These are phyloP conservation scores for Globisporangium radiosum DNA, from an alignment of 352 stramenopile genomes.

Conservation along the genomic window DNA sequence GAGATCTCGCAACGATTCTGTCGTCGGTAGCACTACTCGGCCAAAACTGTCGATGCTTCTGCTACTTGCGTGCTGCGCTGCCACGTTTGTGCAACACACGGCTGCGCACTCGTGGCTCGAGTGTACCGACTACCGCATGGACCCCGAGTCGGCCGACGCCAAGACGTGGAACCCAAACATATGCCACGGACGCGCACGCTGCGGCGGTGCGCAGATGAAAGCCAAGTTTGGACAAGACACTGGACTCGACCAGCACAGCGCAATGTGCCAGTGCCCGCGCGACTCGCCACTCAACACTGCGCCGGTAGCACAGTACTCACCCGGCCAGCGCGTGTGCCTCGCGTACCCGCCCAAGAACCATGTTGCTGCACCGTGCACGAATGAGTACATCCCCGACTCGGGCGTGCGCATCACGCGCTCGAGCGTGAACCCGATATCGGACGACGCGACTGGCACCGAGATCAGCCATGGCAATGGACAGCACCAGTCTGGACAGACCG, in stretches of 20 bases:
- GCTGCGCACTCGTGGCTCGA: slow-evolving; percentile 23
- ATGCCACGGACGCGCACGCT: slow-evolving; percentile 21
- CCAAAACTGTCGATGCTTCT: too few species aligned
- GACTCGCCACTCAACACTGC: slow-evolving; percentile 5
- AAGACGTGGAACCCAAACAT: slow-evolving; percentile 18
- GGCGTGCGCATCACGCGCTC: slow-evolving; percentile 22
- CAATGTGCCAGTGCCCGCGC: slow-evolving; percentile 19
- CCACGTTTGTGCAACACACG: too few species aligned
- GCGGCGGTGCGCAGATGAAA: slow-evolving; percentile 15
- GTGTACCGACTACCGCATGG: slow-evolving; percentile 29
- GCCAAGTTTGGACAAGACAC: slow-evolving; percentile 23
- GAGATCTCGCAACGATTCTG: too few species aligned
- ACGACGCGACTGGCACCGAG: slow-evolving; percentile 10
- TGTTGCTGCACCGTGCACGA: slow-evolving; percentile 24
- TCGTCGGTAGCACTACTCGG: too few species aligned
- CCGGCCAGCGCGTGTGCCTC: slow-evolving; percentile 28
- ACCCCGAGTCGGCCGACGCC: slow-evolving; percentile 6
- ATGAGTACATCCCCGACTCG: slow-evolving; percentile 22
- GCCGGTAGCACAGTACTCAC: slow-evolving; percentile 13
- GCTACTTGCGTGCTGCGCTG: too few species aligned
- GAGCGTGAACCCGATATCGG: slow-evolving; percentile 4
- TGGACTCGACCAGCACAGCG: slow-evolving; percentile 18
- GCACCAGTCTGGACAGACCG: slow-evolving; percentile 20
- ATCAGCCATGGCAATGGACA: slow-evolving; percentile 21
- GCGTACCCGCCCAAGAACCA: slow-evolving; percentile 41